Evolutionary conservation across 768 basidiomycete genomes (phyloP).

Genomic region (Serpula lacrymans): DNA sequence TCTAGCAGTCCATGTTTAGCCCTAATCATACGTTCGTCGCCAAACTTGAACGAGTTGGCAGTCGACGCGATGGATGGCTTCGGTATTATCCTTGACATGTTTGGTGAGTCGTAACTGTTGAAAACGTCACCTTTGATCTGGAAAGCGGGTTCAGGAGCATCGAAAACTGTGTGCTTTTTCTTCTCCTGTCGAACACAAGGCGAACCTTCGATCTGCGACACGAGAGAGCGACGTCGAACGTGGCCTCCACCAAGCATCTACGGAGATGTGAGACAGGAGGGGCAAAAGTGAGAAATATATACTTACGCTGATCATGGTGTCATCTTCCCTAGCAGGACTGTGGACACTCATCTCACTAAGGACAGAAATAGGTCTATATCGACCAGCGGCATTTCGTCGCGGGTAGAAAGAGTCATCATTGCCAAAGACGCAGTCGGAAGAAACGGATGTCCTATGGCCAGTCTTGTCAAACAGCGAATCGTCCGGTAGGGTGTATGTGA

Average conservation of each 20-base stretch:
- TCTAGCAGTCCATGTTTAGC: conserved; percentile 61
- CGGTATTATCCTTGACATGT: conserved; percentile 43
- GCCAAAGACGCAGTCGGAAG: conserved; percentile 58
- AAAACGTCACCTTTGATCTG: conserved; percentile 23
- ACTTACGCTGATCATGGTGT: conserved; percentile 78
- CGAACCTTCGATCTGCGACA: conserved; percentile 63
- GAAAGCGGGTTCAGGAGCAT: conserved; percentile 28
- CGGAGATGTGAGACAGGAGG: conserved; percentile 3
- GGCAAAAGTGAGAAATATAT: not conserved
- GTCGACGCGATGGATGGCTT: conserved; percentile 68
- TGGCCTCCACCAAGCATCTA: conserved; percentile 82
- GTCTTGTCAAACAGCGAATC: conserved; percentile 69
- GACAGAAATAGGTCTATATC: conserved; percentile 64
- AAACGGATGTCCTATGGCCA: conserved; percentile 42
- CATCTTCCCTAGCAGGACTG: conserved; percentile 61
- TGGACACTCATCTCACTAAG: conserved; percentile 48
- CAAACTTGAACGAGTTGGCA: conserved; percentile 54
- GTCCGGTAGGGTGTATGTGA: conserved; percentile 22
- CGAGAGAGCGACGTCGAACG: conserved; percentile 64
- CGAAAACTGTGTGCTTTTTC: conserved; percentile 43
- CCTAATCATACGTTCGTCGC: conserved; percentile 64
- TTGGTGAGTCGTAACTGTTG: conserved; percentile 30
- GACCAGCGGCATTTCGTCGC: conserved; percentile 36
- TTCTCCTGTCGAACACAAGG: conserved; percentile 68
- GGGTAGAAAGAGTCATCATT: conserved; percentile 37